A percentile compares a stretch with the other conserved stretches of the same genome.
phyloP scores from a whole-genome alignment of 129 eudicot genomes.

The Calendula officinalis region DNA sequence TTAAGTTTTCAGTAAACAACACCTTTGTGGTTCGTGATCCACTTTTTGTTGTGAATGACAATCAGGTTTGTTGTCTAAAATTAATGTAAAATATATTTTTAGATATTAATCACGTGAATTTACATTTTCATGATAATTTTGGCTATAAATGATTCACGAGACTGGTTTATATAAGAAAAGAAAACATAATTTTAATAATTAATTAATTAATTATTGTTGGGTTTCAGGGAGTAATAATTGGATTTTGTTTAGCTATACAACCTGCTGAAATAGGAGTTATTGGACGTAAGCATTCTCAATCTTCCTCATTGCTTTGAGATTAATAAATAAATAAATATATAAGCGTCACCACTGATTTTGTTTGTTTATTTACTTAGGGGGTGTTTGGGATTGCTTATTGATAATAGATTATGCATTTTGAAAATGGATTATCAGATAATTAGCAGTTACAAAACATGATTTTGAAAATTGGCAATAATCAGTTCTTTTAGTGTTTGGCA shows the following conservation, averaged over 20 bases:
- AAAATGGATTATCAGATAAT: too few relatives aligned
- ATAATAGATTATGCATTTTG: too few relatives aligned
- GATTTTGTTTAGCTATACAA: conserved; percentile 87
- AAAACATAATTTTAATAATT: too few relatives aligned
- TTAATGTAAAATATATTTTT: not conserved
- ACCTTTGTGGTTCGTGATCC: conserved; percentile 75
- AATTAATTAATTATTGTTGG: not conserved
- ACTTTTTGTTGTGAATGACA: conserved; percentile 52
- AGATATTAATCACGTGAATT: not conserved
- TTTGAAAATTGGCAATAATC: too few relatives aligned
- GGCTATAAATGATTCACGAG: not conserved
- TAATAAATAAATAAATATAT: too few relatives aligned
- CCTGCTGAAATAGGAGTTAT: conserved; percentile 60
- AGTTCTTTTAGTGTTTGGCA: too few relatives aligned
- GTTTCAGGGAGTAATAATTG: conserved; percentile 79
- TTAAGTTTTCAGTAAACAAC: conserved; percentile 58
- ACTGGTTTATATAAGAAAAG: not conserved
- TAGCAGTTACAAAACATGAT: too few relatives aligned
- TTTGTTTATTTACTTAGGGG: too few relatives aligned
- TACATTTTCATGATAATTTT: not conserved
- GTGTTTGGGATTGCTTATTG: too few relatives aligned
- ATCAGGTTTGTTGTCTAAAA: conserved; percentile 51
- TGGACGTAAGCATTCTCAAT: conserved; percentile 68
- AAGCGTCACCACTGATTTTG: too few relatives aligned
- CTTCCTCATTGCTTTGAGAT: not conserved